Percentiles rank a stretch among this genome's conserved stretches.
Conservation (phyloP, 257 asterid species). For the Ligustrum vulgare region DNA sequence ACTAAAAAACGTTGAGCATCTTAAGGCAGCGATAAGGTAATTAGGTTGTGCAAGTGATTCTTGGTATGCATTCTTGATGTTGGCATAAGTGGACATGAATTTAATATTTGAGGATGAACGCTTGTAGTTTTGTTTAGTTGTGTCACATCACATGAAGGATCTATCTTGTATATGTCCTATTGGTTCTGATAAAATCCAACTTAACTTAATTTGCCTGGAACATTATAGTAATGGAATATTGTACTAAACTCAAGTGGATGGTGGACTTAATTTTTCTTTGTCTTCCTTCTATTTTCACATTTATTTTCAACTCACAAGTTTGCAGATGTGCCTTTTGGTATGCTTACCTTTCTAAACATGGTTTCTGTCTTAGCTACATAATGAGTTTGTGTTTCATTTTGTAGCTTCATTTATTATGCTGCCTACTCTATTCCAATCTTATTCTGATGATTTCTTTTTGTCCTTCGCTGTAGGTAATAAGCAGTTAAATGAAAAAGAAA, state of each 20-base stretch:
- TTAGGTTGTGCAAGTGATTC: background rate
- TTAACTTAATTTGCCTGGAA: background rate
- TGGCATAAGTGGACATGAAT: background rate
- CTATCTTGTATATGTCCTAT: background rate
- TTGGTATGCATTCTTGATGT: background rate
- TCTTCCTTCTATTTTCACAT: background rate
- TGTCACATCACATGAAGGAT: background rate
- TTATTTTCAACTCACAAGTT: background rate
- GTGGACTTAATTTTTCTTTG: background rate
- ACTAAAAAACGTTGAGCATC: too few relatives aligned
- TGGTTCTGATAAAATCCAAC: background rate
- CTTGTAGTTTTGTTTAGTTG: background rate
- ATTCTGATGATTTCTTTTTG: background rate
- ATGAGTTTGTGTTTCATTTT: background rate
- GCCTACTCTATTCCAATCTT: background rate
- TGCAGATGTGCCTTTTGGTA: background rate
- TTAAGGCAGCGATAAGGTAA: too few relatives aligned
- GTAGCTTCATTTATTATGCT: background rate
- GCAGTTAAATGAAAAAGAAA: slow-evolving; percentile 90
- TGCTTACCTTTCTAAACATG: background rate
- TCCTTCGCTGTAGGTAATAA: slow-evolving; percentile 62
- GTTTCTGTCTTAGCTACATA: background rate
- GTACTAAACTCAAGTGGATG: background rate
- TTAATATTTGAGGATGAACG: background rate
- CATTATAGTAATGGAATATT: too few relatives aligned